These are phyloP conservation scores for Neoboletus magnificus DNA, from an alignment of 768 basidiomycete genomes.

Conservation along the genomic window DNA sequence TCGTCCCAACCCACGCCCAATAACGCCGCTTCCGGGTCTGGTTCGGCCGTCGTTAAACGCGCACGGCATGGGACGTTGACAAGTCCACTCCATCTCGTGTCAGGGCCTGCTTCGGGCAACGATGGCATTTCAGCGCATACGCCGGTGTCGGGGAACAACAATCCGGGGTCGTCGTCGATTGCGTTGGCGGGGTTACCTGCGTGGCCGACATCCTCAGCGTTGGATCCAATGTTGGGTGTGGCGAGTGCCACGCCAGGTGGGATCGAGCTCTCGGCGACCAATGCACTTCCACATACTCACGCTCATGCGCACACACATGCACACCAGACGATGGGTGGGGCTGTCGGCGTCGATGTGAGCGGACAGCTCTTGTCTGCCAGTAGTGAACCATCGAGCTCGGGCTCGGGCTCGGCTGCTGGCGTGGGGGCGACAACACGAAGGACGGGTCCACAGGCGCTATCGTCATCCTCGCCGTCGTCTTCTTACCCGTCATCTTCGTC, in stretches of 20 bases:
- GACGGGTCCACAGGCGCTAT: conserved; percentile 11
- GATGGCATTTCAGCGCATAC: conserved; percentile 23
- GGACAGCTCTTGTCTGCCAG: conserved; percentile 21
- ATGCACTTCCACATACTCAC: conserved; percentile 9
- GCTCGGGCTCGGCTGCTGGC: conserved; percentile 1
- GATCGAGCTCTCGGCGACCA: conserved; percentile 26
- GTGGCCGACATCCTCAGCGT: conserved; percentile 30
- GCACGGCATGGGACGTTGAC: conserved; percentile 31
- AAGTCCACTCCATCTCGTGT: conserved; percentile 14
- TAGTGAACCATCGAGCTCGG: conserved; percentile 14
- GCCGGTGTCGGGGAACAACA: conserved; percentile 11
- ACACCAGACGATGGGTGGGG: conserved; percentile 11
- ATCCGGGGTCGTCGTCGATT: conserved; percentile 16
- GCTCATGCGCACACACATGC: conserved; percentile 7
- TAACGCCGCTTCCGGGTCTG: not conserved
- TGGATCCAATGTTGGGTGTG: conserved; percentile 32
- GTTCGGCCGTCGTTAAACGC: conserved; percentile 17
- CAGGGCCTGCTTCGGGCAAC: conserved; percentile 19
- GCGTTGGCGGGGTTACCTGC: conserved; percentile 30
- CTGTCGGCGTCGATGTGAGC: conserved; percentile 2
- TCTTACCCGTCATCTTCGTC: conserved; percentile 18
- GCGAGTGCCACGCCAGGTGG: conserved; percentile 33
- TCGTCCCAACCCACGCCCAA: conserved; percentile 12
- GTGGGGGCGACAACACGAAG: conserved; percentile 10
- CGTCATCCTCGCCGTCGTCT: conserved; percentile 13